phyloP scores from a whole-genome alignment of 495 filamentous ascomycete genomes.

The Paragyromitra xinjiangensis region DNA sequence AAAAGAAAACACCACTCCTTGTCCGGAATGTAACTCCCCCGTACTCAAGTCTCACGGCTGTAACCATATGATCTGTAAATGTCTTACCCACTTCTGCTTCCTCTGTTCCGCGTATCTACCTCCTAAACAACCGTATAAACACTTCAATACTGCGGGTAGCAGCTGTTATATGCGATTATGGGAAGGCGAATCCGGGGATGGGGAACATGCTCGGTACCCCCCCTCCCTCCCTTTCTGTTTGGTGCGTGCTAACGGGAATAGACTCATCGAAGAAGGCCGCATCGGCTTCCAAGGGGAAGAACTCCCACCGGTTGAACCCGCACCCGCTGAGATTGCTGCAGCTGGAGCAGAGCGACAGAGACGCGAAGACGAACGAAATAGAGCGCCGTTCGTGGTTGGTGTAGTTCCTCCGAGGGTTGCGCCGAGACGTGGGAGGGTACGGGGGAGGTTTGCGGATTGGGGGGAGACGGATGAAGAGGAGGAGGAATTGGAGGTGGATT shows the following conservation, averaged over 20 bases:
- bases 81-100: slow-evolving; percentile 93
- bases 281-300: not conserved
- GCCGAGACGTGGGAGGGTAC: not conserved
- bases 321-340: slow-evolving; percentile 39
- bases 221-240: not conserved
- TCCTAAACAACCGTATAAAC: slow-evolving; percentile 80
- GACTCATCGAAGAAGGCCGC: slow-evolving; percentile 8
- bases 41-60: slow-evolving; percentile 86
- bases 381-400: slow-evolving; percentile 12
- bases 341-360: slow-evolving; percentile 6
- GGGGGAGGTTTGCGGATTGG: slow-evolving; percentile 29
- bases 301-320: not conserved
- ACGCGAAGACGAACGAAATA: not conserved
- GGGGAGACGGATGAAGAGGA: slow-evolving; percentile 25
- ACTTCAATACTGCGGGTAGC: slow-evolving; percentile 77
- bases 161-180: slow-evolving; percentile 81
- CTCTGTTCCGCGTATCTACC: slow-evolving; percentile 89
- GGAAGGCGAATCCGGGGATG: slow-evolving; percentile 88
- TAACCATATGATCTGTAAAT: slow-evolving; percentile 98
- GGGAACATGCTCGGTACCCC: slow-evolving; percentile 58
- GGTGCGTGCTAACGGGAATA: not conserved
- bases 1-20: slow-evolving; percentile 78
- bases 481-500: slow-evolving; percentile 17
- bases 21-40: slow-evolving; percentile 87
- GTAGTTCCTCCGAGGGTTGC: not conserved